A percentile compares a stretch with the other conserved stretches of the same genome.
phyloP scores from a whole-genome alignment of 345 rosid genomes.

The Brassica nigra region DNA sequence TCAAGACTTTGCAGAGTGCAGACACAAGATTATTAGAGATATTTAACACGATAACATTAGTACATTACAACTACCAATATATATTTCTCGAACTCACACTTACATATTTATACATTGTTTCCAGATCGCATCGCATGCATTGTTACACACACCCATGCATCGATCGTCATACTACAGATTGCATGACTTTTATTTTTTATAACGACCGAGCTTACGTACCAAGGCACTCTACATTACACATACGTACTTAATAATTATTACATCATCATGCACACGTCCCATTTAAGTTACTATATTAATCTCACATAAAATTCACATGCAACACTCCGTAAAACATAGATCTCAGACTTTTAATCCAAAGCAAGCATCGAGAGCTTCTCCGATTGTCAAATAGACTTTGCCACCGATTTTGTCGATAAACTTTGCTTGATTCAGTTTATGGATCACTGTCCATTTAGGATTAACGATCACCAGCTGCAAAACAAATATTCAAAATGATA shows the following conservation, averaged over 20 bases:
- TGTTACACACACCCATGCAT: conserved; percentile 27
- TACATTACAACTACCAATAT: neutral
- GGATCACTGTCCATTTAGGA: conserved; percentile 83
- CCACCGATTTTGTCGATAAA: conserved; percentile 63
- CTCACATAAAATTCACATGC: conserved; percentile 27
- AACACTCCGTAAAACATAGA: neutral
- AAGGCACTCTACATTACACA: conserved; percentile 26
- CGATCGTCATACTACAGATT: conserved; percentile 14
- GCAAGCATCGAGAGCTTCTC: conserved; percentile 71
- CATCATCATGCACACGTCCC: conserved; percentile 25
- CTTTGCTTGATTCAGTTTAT: conserved; percentile 70
- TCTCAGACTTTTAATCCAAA: conserved; percentile 37
- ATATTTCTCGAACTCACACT: conserved; percentile 13
- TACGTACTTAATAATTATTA: conserved; percentile 19
- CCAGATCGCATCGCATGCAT: neutral
- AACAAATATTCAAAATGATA: neutral
- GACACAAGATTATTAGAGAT: neutral
- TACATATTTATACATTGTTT: conserved; percentile 16
- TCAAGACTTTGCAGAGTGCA: neutral
- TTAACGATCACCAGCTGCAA: conserved; percentile 68
- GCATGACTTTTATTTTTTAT: conserved; percentile 34
- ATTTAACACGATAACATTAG: neutral
- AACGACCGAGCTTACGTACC: conserved; percentile 26
- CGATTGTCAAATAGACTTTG: conserved; percentile 62
- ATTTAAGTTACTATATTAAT: neutral